These are phyloP conservation scores for thale cress (Arabidopsis thaliana) DNA, from an alignment of 345 rosid species.

Conservation along the genomic window TAIR10.1 NC_003076.8:16169001-16169500, in stretches of 20 bases:
- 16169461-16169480: constrained; percentile 50
- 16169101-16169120: neutral
- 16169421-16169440: constrained; percentile 53
- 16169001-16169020: neutral
- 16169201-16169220: neutral
- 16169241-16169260: neutral
- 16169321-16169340: constrained; percentile 38
- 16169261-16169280: neutral
- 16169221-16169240: neutral
- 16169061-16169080: neutral
- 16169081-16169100: neutral
- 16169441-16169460: constrained; percentile 62
- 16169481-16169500: constrained; percentile 53
- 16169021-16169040: constrained; percentile 4
- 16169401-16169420: constrained; percentile 49
- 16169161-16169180: constrained; percentile 1
- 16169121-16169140: constrained; percentile 33
- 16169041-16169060: neutral
- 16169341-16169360: constrained; percentile 43
- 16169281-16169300: constrained; percentile 28
- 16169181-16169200: neutral
- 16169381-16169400: constrained; percentile 66
- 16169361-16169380: constrained; percentile 45
- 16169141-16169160: neutral
- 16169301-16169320: constrained; percentile 39